phyloP scores from a whole-genome alignment of 345 rosid species.

The Abelmoschus esculentus region DNA sequence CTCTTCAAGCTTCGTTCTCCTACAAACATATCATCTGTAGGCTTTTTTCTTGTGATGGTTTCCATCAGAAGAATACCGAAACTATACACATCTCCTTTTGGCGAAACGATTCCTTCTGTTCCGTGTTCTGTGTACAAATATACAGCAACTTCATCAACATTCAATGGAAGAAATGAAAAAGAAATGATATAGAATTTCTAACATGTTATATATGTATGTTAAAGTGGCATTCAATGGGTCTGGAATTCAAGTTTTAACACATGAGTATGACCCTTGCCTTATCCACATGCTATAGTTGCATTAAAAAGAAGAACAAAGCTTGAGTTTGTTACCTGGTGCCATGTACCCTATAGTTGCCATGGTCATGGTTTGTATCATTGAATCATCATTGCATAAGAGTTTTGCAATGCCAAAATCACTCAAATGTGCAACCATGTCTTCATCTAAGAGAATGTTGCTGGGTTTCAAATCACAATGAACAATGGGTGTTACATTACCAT shows the following conservation, averaged over 20 bases:
- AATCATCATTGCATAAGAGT: not conserved
- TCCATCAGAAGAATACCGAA: slow-evolving; percentile 17
- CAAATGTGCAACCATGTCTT: slow-evolving; percentile 10
- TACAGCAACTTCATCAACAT: not conserved
- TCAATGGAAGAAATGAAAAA: not conserved
- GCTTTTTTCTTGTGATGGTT: slow-evolving; percentile 11
- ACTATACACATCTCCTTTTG: slow-evolving; percentile 16
- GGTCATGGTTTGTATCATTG: not conserved
- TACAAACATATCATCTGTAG: not conserved
- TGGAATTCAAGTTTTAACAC: no score
- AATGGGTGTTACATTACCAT: not conserved
- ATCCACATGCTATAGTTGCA: no score
- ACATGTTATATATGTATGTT: no score
- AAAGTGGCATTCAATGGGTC: no score
- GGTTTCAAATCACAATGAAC: slow-evolving; percentile 10
- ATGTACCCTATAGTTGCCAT: not conserved
- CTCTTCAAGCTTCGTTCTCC: slow-evolving; percentile 7
- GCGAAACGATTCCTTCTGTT: slow-evolving; percentile 1
- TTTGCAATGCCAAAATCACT: slow-evolving; percentile 10
- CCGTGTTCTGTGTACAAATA: slow-evolving; percentile 1
- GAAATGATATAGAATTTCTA: no score
- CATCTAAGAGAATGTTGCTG: not conserved
- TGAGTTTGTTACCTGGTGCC: slow-evolving; percentile 2
- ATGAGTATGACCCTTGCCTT: no score
- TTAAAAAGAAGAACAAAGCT: not conserved